Base-by-base conservation (phyloP, 192 early-diverging fungal species). In the Coemansia sp. region DNA sequence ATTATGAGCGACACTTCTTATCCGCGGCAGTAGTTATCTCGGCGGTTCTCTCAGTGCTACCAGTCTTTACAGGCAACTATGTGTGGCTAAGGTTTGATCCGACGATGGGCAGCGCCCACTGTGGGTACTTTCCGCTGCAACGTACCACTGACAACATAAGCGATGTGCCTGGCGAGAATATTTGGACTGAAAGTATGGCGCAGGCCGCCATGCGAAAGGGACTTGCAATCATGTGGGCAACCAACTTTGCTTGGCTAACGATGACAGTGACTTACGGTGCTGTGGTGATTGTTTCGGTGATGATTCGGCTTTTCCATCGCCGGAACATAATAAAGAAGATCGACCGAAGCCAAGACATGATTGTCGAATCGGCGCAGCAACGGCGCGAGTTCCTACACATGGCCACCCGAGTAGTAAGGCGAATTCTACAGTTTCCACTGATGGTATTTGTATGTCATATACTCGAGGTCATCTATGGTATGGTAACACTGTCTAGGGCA, bases 371-470 rank as follows among this genome's bases (percentile, higher is more conserved):
- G n/a, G 64, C 60, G 5, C 57, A 66, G 63, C 59, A 51, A 10
- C 72, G 67, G 10, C 71, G 65, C 51, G 68, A 80, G 59, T 75
- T 80, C 51, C 56, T 71, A 33, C 63, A 62, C 42, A 75, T 62
- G 67, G 61, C 70, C 0, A 58, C 72, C 3, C 68, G 63, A 8
- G 78, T 80, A 0, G 66, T 74, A 17, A 72, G 78, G 6, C 78
- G 78, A 39, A 75, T 80, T n/a, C 55, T 80, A 62, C 78, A 80
- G 51, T 80, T 80, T 50, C 78, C 78, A 17, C 53, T 75, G 39
- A 74, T 80, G 69, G 72, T 80, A 6, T 67, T 80, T 10, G 73
- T 75, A 1, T 75, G 78, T 66, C 78, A 80, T 27, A 32, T 75
- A 9, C 69, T 80, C 4, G 78, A 80, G 55, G 78, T 80, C 23